Base-by-base conservation (phyloP, 148 eudicot genomes). In the Heliamphora exappendiculata region DNA sequence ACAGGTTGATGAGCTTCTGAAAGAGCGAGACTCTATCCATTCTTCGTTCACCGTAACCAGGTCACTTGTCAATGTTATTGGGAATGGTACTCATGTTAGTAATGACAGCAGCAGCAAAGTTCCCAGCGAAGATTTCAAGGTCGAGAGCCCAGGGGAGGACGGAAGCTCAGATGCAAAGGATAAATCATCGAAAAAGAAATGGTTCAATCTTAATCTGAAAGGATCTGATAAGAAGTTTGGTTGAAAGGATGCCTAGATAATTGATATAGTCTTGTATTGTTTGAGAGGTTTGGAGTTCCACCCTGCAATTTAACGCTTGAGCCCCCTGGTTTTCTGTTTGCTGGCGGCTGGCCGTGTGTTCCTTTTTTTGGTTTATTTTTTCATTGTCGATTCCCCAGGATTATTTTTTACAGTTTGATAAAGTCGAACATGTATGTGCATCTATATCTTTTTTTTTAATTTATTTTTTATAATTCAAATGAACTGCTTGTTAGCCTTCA, bases 1-100 rank as follows among this genome's bases (percentile, higher is more conserved):
- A 83, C 89, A 95, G 99, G 98, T 95, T 29, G 98, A 93, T 68
- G 99, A 95, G 80, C 88, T 95, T 81, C 84, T 95, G 49, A 95
- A 91, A 81, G 89, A 88, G 81, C 89, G 98, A 63, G 99, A 95
- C 70, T 86, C 28, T 73, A 86, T 93, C 81, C 98, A 95, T 68
- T 92, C 98, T 37, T 78, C 98, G 19, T 95, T 93, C 81, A 89
- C 90, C 1, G 93, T 86, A 45, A 76, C 81, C 58, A 85, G 83
- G 76, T 67, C 92, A 28, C 78, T 82, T 9, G 58, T 82, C 68
- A 19, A 39, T 22, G 22, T 80, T 7, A 76, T 81, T 72, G 83
- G 85, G 31, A 39, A 19, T 2, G 70, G 70, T n/a, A 10, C 70
- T 66, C 12, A 66, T 28, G 53, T 74, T 51, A 79, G 92, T 70